Base-by-base conservation (phyloP, 345 rosid genomes). In the Lumnitzera racemosa region DNA sequence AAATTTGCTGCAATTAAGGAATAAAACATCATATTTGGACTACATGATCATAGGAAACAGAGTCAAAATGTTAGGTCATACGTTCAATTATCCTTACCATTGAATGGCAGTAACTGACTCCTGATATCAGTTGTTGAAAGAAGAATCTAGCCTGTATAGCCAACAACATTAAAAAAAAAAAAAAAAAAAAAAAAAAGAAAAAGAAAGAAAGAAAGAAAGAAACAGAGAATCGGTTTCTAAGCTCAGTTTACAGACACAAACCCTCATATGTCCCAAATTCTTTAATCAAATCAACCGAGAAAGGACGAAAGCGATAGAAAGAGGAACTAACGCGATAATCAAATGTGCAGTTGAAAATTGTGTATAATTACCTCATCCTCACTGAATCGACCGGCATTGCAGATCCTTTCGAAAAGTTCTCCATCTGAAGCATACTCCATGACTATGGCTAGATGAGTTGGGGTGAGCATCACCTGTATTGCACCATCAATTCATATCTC, bases 361-460 rank as follows among this genome's bases (percentile, higher is more conserved):
- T 49, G 52, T 16, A 49, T 16, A 1, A 20, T 20, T 20, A 81
- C 90, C 86, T 87, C 90, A 59, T 84, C 90, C 68, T 82, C 95
- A 57, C 88, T 74, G 72, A 87, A 87, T 82, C 90, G 71, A 29
- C 95, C 88, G 14, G 87, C 89, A 67, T 29, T 84, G 68, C 90
- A 87, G 55, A 82, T 87, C 68, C 86, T 80, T 67, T 79, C 85
- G 53, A 87, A 87, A 47, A 87, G 87, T 57, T 87, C 95, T 55
- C 95, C 95, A 12, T 89, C 91, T 6, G 85, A 85, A 48, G 90
- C 95, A 65, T 84, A 84, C 57, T 87, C 95, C 91, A 84, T 87
- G 55, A 81, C 91, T 62, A 87, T 87, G 31, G 85, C 91, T 56
- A 82, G 80, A 79, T 87, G 90, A 24, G 91, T 87, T 55, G 87